Conservation (phyloP, 257 asterid genomes). For the Striga asiatica region DNA sequence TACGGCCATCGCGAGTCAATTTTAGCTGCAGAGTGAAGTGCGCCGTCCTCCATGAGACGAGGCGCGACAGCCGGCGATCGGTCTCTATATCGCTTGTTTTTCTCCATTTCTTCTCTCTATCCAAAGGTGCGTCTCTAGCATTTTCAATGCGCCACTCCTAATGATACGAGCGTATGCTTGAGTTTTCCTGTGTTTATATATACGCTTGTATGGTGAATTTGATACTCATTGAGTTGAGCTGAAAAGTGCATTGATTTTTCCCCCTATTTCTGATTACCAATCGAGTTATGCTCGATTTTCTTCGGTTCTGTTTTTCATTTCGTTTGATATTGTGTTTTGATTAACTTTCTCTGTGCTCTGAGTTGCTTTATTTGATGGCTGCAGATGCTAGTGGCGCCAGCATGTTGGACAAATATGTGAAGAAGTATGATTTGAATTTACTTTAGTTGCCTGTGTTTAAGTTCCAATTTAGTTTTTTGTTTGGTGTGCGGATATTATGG, state of each 20-base stretch:
- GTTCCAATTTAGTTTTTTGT: no score
- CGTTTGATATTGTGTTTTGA: no score
- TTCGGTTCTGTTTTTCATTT: no score
- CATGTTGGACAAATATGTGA: slow-evolving; percentile 62
- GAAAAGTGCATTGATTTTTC: no score
- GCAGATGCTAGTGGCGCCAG: slow-evolving; percentile 66
- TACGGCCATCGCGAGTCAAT: slow-evolving; percentile 16
- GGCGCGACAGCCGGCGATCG: slow-evolving; percentile 48
- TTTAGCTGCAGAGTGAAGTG: slow-evolving; percentile 29
- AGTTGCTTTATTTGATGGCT: slow-evolving; percentile 16
- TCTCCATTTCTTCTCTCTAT: slow-evolving; percentile 33
- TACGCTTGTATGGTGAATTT: neutral
- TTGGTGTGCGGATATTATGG: neutral
- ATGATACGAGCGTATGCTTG: no score
- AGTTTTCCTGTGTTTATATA: no score
- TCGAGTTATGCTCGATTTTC: no score
- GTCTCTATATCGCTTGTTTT: slow-evolving; percentile 46
- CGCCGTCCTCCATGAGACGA: slow-evolving; percentile 30
- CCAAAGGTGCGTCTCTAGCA: slow-evolving; percentile 32
- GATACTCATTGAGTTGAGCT: neutral
- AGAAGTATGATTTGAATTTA: slow-evolving; percentile 35
- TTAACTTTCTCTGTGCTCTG: slow-evolving; percentile 7
- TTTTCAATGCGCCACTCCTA: neutral
- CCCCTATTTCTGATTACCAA: no score
- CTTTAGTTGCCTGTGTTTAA: neutral